Conservation (phyloP, 768 basidiomycete genomes). For the Collybia nuda region DNA sequence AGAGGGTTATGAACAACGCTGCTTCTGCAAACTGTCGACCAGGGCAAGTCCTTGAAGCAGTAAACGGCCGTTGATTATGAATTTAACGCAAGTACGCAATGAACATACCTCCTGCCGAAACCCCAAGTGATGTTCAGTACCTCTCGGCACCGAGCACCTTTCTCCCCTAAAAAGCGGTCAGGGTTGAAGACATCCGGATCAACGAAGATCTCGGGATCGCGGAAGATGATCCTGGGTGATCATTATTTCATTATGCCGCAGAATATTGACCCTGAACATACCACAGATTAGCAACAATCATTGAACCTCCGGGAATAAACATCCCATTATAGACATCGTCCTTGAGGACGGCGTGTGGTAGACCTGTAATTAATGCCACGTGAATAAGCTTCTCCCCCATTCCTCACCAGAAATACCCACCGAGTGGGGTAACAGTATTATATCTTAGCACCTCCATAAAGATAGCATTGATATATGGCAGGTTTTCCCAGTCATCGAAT, state of each 20-base stretch:
- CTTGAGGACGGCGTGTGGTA: constrained; percentile 2
- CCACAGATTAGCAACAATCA: constrained; percentile 14
- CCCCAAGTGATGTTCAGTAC: constrained; percentile 14
- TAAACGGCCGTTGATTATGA: neutral
- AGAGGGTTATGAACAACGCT: too few species aligned
- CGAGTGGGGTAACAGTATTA: constrained; percentile 23
- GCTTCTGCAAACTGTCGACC: constrained; percentile 21
- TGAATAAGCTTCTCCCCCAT: neutral
- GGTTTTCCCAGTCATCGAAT: constrained; percentile 16
- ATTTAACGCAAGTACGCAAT: neutral
- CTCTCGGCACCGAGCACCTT: constrained; percentile 11
- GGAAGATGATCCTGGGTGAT: constrained; percentile 17
- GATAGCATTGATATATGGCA: constrained; percentile 18
- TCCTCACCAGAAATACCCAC: constrained; percentile 10
- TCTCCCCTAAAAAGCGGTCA: constrained; percentile 19
- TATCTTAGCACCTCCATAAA: constrained; percentile 23
- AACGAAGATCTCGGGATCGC: constrained; percentile 17
- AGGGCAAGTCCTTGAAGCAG: constrained; percentile 17
- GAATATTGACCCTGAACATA: constrained; percentile 3
- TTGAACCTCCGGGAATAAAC: constrained; percentile 18
- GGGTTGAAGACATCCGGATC: constrained; percentile 18
- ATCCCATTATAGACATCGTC: constrained; percentile 9
- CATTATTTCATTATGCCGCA: constrained; percentile 16
- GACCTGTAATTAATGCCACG: constrained; percentile 7
- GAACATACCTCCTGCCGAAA: constrained; percentile 17